Evolutionary conservation across 2,329 filamentous ascomycete genomes (phyloP), one percentile per base, ranked within the genome.

Genomic region (Aspergillus pseudonomiae): DNA sequence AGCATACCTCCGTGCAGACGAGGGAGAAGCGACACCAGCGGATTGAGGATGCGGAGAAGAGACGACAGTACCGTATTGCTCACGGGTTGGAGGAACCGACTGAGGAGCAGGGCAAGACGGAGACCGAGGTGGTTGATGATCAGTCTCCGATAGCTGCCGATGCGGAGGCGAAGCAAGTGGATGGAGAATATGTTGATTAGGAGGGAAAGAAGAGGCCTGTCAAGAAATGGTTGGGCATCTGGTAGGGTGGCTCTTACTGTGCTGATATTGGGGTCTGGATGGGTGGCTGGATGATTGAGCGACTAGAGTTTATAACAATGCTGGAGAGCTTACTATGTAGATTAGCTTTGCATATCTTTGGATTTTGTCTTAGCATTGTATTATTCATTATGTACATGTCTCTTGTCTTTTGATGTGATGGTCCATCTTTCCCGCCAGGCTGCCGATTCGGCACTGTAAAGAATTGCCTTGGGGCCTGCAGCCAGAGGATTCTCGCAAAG

Each of bases 201-300:
- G 73, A 77, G 62, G 73, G 74, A 66, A 80, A 80, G 74, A 87
- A 82, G 79, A 79, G 64, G 68, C 83, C 84, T 62, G 81, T 88
- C 62, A 94, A 93, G 86, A 94, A 92, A 82, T 94, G 91, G 87
- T 82, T 95, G 71, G 93, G 93, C 16, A 90, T 96, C 73, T 96
- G 93, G 85, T 93, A 72, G 30, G 26, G 4, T 52, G n/a, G 3
- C 19, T 21, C 45, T 28, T 48, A 12, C 21, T 10, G 24, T 32
- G 30, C 52, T 28, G 19, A 26, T 1, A 34, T 6, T 28, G 21
- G 39, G 28, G 12, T 30, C 28, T 60, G 32, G 10, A 36, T 45
- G 6, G 32, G 45, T 24, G 46, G 6, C 21, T n/a, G 9, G 9
- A n/a, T 52, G 16, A 34, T 34, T 32, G 26, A 21, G 28, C 9